These are phyloP conservation scores for Colletotrichum graminicola DNA, from an alignment of 2,329 filamentous ascomycete genomes.

Conservation along the genomic window DNA sequence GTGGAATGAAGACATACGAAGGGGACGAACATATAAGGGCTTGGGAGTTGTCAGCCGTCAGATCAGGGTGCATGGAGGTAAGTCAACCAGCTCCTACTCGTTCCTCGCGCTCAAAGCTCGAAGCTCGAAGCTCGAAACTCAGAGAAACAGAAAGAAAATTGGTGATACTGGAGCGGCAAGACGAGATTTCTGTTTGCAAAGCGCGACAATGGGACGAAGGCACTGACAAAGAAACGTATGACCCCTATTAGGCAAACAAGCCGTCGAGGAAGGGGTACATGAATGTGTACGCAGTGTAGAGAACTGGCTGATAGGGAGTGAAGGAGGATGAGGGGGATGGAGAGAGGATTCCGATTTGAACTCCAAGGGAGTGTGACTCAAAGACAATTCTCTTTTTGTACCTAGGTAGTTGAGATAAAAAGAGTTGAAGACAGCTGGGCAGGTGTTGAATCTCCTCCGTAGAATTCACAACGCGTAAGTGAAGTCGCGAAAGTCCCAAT, in stretches of 20 bases:
- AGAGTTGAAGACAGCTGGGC: neutral
- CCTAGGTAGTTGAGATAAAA: neutral
- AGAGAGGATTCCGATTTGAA: neutral
- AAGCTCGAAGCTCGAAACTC: neutral
- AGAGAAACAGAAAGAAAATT: neutral
- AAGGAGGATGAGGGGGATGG: neutral
- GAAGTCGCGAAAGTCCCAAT: slow-evolving; percentile 8
- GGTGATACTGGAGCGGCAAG: neutral
- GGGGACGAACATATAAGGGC: neutral
- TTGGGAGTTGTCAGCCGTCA: neutral
- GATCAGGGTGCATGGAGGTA: slow-evolving; percentile 4
- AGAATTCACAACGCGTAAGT: slow-evolving; percentile 16
- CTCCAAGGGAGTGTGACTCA: neutral
- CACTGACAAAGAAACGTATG: neutral
- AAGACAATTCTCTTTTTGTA: neutral
- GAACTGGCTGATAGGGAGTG: neutral
- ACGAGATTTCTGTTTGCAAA: neutral
- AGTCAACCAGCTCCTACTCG: neutral
- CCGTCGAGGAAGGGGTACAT: neutral
- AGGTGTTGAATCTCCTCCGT: neutral
- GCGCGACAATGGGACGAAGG: neutral
- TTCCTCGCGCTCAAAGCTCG: neutral
- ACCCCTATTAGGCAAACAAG: neutral
- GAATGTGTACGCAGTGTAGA: neutral
- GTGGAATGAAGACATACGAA: neutral